phyloP scores from a whole-genome alignment of 139 green algal genomes.

The Chlamydomonas applanata region DNA sequence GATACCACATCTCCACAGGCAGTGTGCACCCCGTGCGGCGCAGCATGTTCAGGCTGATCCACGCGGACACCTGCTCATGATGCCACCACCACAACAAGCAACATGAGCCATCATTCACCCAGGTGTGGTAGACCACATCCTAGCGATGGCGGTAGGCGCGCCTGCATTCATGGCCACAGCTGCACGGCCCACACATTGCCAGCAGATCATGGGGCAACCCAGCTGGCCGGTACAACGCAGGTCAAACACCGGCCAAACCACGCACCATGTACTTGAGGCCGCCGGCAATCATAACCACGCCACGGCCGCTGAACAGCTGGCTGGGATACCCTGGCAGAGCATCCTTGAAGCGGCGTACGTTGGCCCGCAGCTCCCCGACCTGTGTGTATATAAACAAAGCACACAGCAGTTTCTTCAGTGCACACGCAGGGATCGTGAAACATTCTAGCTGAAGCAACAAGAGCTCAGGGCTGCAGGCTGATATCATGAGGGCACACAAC shows the following conservation, averaged over 20 bases:
- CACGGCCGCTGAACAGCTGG: slow-evolving; percentile 27
- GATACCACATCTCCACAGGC: slow-evolving; percentile 55
- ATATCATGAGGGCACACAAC: neutral
- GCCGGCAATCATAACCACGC: slow-evolving; percentile 46
- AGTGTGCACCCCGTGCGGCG: slow-evolving; percentile 45
- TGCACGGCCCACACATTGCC: too few relatives aligned
- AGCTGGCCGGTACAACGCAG: neutral
- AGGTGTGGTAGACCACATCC: neutral
- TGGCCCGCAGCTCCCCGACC: slow-evolving; percentile 4
- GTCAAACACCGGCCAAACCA: neutral
- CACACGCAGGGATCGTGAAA: neutral
- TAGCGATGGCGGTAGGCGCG: too few relatives aligned
- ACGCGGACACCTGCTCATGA: slow-evolving; percentile 17
- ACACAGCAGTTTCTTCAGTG: neutral
- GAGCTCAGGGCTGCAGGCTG: neutral
- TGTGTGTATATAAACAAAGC: neutral
- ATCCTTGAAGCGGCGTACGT: slow-evolving; percentile 18
- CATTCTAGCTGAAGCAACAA: slow-evolving; percentile 2
- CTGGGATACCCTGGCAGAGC: slow-evolving; percentile 32
- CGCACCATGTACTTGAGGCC: slow-evolving; percentile 47
- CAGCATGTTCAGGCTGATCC: slow-evolving; percentile 48
- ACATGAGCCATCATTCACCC: neutral
- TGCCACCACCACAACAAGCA: neutral
- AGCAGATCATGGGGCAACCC: too few relatives aligned
- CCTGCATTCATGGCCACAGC: too few relatives aligned